Conservation (phyloP, 345 rosid species). For the Firmiana major region DNA sequence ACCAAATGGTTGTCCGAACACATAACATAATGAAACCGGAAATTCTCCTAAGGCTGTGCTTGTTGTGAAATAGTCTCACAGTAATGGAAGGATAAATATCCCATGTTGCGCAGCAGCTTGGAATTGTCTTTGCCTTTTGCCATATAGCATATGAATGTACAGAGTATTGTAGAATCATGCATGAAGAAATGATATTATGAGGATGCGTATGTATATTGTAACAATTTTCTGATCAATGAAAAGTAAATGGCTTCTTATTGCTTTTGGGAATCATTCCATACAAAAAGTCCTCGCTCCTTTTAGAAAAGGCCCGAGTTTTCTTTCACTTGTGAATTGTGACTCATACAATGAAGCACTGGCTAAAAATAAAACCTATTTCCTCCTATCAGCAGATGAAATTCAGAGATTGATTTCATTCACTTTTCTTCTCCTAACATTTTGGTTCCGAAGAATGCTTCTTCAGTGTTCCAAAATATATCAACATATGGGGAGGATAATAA, state of each 20-base stretch:
- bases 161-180: background rate
- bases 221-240: background rate
- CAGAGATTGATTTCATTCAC: background rate
- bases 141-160: background rate
- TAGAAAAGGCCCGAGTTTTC: background rate
- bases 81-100: background rate
- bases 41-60: background rate
- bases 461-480: background rate
- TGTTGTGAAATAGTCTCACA: background rate
- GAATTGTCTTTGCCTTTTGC: background rate
- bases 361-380: background rate
- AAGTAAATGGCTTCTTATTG: background rate
- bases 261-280: background rate
- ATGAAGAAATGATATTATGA: background rate
- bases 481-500: background rate
- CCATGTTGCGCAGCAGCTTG: background rate
- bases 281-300: background rate
- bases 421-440: background rate
- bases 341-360: background rate
- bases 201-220: background rate
- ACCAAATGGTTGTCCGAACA: constrained; percentile 63
- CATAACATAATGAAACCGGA: no score
- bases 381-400: background rate
- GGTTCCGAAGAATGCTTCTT: background rate
- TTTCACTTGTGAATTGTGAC: background rate